These are phyloP conservation scores for Colletotrichum sojae DNA, from an alignment of 2,329 filamentous ascomycete species.

Conservation along the genomic window DNA sequence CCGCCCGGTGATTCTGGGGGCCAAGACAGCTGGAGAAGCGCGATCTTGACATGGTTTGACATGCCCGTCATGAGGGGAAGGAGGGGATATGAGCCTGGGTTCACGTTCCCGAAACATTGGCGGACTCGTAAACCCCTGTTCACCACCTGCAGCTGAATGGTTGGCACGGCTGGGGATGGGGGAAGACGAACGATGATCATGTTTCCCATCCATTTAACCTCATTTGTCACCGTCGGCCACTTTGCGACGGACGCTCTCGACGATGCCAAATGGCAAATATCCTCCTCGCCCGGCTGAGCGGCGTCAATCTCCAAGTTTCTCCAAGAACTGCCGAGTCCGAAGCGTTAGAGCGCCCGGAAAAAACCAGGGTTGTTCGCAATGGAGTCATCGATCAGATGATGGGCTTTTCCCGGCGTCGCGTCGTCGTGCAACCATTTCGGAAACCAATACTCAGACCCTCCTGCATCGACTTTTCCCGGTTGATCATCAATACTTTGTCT, in stretches of 20 bases:
- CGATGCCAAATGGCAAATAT: no score
- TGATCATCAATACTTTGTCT: constrained; percentile 16
- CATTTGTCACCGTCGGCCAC: constrained; percentile 2
- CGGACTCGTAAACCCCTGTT: constrained; percentile 7
- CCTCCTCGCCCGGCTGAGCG: constrained; percentile 1
- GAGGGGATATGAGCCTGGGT: constrained; percentile 18
- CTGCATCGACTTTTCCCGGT: constrained; percentile 1
- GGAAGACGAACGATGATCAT: constrained; percentile 16
- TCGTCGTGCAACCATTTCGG: constrained; percentile 13
- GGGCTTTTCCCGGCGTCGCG: constrained; percentile 15
- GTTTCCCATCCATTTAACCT: constrained; percentile 5
- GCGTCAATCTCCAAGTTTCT: constrained; percentile 6
- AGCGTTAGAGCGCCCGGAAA: not conserved
- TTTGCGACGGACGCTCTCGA: constrained; percentile 13
- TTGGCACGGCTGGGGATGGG: constrained; percentile 20
- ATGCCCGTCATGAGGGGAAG: constrained; percentile 21
- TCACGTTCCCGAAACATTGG: constrained; percentile 25
- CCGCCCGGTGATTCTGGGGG: not conserved
- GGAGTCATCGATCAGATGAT: constrained; percentile 39
- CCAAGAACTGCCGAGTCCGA: constrained; percentile 14
- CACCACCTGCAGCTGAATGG: constrained; percentile 22
- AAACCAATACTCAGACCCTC: constrained; percentile 24
- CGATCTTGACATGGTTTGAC: constrained; percentile 23
- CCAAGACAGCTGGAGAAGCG: constrained; percentile 24
- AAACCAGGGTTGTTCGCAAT: constrained; percentile 34